phyloP scores from a whole-genome alignment of 371 early-diverging fungal genomes.

The Coemansia sp. region DNA sequence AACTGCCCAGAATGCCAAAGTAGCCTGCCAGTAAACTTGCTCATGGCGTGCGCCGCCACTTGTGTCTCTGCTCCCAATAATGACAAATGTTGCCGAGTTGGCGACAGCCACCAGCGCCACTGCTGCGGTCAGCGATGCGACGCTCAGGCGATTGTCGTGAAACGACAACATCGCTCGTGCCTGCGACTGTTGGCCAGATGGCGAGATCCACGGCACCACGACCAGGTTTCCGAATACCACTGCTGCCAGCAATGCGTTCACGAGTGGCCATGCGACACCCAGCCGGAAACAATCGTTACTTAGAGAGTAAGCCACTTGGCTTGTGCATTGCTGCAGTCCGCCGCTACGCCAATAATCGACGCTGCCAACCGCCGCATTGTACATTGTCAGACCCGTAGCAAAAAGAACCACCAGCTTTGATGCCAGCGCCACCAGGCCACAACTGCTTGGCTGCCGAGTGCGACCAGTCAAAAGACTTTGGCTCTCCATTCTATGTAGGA shows the following conservation, averaged over 20 bases:
- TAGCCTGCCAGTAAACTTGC: constrained; percentile 29
- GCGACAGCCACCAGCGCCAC: constrained; percentile 8
- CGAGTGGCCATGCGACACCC: constrained; percentile 29
- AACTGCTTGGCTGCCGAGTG: neutral
- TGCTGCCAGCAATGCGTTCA: constrained; percentile 8
- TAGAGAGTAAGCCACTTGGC: constrained; percentile 1
- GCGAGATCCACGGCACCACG: neutral
- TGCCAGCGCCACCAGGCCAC: neutral
- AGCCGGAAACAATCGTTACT: constrained; percentile 36
- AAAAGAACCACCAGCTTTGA: neutral
- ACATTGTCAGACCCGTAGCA: neutral
- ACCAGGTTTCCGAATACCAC: constrained; percentile 3
- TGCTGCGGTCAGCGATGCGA: neutral
- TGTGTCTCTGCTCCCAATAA: neutral
- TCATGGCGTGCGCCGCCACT: neutral
- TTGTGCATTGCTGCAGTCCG: constrained; percentile 1
- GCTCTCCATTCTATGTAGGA: neutral
- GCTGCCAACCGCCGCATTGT: neutral
- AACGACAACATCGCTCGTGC: neutral
- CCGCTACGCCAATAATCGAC: constrained; percentile 1
- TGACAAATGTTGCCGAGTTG: neutral
- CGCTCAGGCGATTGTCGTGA: constrained; percentile 36
- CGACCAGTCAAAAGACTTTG: neutral
- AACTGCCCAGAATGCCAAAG: constrained; percentile 13
- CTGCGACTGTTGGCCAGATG: neutral